These are phyloP conservation scores for Tuctoria greenei DNA, from an alignment of 176 grass and related monocot species.

Conservation along the genomic window DNA sequence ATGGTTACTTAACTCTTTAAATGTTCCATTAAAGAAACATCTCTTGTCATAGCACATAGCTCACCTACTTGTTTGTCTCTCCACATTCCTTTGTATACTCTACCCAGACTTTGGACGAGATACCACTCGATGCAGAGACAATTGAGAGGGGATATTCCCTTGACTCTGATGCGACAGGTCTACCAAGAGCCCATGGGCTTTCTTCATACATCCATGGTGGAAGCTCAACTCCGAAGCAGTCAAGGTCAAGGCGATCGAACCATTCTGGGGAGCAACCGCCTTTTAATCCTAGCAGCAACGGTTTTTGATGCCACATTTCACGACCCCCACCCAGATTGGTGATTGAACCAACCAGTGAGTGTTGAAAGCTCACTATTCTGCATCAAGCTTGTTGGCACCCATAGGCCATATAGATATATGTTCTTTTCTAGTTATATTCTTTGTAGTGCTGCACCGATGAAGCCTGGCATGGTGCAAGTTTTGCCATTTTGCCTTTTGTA, in stretches of 20 bases:
- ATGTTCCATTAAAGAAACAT: not conserved
- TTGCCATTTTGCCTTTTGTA: constrained; percentile 54
- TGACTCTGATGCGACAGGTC: constrained; percentile 58
- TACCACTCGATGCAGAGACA: constrained; percentile 86
- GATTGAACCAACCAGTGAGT: constrained; percentile 35
- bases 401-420: constrained; percentile 48
- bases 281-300: constrained; percentile 61
- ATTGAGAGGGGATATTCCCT: constrained; percentile 83
- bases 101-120: constrained; percentile 85
- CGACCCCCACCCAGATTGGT: constrained; percentile 14
- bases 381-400: constrained; percentile 35
- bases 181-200: constrained; percentile 62
- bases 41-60: constrained; percentile 14
- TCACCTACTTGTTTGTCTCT: not conserved
- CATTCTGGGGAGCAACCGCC: constrained; percentile 74
- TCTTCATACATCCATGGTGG: constrained; percentile 56
- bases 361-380: constrained; percentile 37
- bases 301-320: constrained; percentile 51
- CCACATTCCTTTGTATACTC: constrained; percentile 6
- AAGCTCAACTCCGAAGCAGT: constrained; percentile 55
- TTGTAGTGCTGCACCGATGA: constrained; percentile 39
- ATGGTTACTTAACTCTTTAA: not conserved
- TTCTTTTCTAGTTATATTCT: constrained; percentile 48
- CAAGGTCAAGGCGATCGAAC: constrained; percentile 51
- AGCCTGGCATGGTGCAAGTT: constrained; percentile 54